These are phyloP conservation scores for Gnomoniopsis smithogilvyi DNA, from an alignment of 2,329 filamentous ascomycete species.

Conservation along the genomic window DNA sequence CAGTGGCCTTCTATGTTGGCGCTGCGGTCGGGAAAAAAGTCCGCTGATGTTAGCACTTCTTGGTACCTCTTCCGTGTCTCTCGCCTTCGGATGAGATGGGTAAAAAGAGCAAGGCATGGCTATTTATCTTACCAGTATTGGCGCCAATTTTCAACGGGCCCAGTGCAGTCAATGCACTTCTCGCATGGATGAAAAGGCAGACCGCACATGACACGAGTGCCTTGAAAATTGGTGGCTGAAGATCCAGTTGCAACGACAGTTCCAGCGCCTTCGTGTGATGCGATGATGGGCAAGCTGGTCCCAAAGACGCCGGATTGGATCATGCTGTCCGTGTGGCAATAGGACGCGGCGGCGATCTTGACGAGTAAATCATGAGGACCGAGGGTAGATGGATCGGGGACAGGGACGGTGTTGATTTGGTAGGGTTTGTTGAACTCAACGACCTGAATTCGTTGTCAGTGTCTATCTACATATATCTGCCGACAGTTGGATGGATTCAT, in stretches of 20 bases:
- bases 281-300: constrained; percentile 46
- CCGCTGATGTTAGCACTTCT: not conserved
- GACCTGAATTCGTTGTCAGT: constrained; percentile 21
- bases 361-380: constrained; percentile 54
- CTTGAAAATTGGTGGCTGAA: constrained; percentile 40
- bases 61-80: no score
- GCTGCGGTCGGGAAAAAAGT: not conserved
- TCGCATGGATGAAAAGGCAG: constrained; percentile 52
- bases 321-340: constrained; percentile 63
- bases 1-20: constrained; percentile 35
- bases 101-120: not conserved
- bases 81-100: no score
- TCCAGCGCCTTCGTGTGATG: constrained; percentile 55
- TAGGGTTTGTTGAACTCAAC: constrained; percentile 52
- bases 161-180: constrained; percentile 46
- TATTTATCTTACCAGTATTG: not conserved
- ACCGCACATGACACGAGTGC: constrained; percentile 55
- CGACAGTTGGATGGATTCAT: not conserved
- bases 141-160: not conserved
- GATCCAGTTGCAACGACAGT: constrained; percentile 48
- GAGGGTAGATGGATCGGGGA: constrained; percentile 46
- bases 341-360: constrained; percentile 56
- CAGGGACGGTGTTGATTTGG: constrained; percentile 44
- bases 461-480: not conserved
- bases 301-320: constrained; percentile 47